phyloP scores from a whole-genome alignment of 2,329 filamentous ascomycete species.

The Ophiostoma pallidulum region DNA sequence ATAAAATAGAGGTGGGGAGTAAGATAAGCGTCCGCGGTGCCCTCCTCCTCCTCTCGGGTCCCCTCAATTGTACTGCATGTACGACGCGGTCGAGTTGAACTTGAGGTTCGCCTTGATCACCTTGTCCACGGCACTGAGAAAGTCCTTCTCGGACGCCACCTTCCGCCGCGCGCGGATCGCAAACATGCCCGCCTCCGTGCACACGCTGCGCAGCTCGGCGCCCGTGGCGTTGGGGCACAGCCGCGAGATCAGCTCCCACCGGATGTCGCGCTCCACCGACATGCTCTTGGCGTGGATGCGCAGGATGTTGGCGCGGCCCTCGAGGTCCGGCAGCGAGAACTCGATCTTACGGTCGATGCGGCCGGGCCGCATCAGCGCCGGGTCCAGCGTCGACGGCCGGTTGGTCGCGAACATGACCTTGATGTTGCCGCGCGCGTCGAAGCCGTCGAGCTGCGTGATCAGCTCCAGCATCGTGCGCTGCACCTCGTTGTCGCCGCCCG shows the following conservation, averaged over 20 bases:
- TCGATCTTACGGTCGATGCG: slow-evolving; percentile 99
- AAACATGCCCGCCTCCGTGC: slow-evolving; percentile 98
- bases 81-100: slow-evolving; percentile 97
- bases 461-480: slow-evolving; percentile 98
- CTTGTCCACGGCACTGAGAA: slow-evolving; percentile 95
- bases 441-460: slow-evolving; percentile 95
- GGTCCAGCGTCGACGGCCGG: slow-evolving; percentile 97
- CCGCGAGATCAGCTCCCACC: slow-evolving; percentile 96
- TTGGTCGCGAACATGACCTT: slow-evolving; percentile 99
- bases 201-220: slow-evolving; percentile 90
- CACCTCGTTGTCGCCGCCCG: slow-evolving; percentile 92
- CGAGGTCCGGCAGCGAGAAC: slow-evolving; percentile 93
- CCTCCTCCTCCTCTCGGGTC: neutral
- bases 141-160: slow-evolving; percentile 98
- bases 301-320: slow-evolving; percentile 93
- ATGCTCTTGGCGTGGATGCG: slow-evolving; percentile 99
- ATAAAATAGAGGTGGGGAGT: too few relatives aligned
- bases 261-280: slow-evolving; percentile 96
- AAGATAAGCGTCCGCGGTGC: neutral
- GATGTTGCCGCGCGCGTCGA: slow-evolving; percentile 96
- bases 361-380: slow-evolving; percentile 88
- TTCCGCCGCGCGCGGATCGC: slow-evolving; percentile 90
- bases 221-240: slow-evolving; percentile 96
- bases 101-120: slow-evolving; percentile 99
- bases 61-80: slow-evolving; percentile 95